A percentile compares a stretch with the other conserved stretches of the same genome.
Conservation (phyloP, 2,329 filamentous ascomycete genomes). For the Colletotrichum shisoi region DNA sequence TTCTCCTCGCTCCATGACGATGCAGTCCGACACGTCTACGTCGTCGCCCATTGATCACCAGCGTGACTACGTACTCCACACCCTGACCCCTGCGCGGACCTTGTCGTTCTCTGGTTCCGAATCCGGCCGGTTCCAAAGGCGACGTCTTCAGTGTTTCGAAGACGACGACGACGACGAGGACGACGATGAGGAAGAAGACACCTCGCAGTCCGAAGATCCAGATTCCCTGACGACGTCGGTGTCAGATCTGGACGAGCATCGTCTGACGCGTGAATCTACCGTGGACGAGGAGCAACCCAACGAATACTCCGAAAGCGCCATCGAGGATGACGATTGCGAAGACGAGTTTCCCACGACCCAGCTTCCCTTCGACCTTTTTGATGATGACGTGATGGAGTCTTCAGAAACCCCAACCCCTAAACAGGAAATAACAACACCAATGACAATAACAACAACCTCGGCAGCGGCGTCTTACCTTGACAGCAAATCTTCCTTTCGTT, state of each 20-base stretch:
- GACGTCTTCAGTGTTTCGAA: conserved; percentile 38
- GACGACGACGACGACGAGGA: conserved; percentile 45
- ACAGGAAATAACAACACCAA: conserved; percentile 45
- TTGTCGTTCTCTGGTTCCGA: conserved; percentile 63
- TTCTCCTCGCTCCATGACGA: conserved; percentile 61
- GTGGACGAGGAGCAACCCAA: conserved; percentile 45
- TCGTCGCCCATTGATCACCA: conserved; percentile 50
- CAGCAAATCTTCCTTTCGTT: conserved; percentile 48
- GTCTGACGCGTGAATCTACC: conserved; percentile 44
- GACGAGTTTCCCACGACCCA: conserved; percentile 52
- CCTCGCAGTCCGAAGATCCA: conserved; percentile 56
- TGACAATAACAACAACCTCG: conserved; percentile 18
- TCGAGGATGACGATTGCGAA: conserved; percentile 43
- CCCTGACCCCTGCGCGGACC: conserved; percentile 56
- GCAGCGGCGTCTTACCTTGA: conserved; percentile 50
- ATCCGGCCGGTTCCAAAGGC: conserved; percentile 50
- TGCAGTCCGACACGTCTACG: conserved; percentile 55
- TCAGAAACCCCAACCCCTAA: conserved; percentile 56
- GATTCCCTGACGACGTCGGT: conserved; percentile 56
- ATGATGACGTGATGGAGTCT: conserved; percentile 48
- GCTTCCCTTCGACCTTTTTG: conserved; percentile 49
- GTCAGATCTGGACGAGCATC: conserved; percentile 56
- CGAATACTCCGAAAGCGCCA: conserved; percentile 43
- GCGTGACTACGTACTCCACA: conserved; percentile 46
- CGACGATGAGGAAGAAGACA: conserved; percentile 49